A percentile compares a stretch with the other conserved stretches of the same genome.
These are phyloP conservation scores for Andrographis paniculata DNA, from an alignment of 305 asterid genomes.

Conservation along the genomic window DNA sequence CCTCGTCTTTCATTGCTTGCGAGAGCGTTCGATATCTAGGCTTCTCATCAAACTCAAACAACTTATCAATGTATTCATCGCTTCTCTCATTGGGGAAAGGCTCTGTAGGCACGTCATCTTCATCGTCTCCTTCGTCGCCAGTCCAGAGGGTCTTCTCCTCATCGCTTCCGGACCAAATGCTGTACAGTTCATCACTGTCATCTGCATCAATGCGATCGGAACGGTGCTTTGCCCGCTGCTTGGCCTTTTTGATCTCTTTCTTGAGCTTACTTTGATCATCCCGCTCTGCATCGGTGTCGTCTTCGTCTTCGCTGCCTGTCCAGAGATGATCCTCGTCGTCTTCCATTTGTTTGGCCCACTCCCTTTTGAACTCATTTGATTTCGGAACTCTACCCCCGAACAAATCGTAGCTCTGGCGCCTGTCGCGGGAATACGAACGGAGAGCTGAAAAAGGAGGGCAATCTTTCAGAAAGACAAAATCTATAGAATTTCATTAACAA, in stretches of 20 bases:
- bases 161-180: conserved; percentile 72
- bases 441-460: conserved; percentile 32
- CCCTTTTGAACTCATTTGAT: conserved; percentile 58
- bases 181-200: conserved; percentile 73
- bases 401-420: conserved; percentile 56
- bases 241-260: conserved; percentile 73
- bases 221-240: conserved; percentile 48
- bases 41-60: conserved; percentile 75
- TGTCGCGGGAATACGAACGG: conserved; percentile 50
- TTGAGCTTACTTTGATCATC: conserved; percentile 42
- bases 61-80: conserved; percentile 53
- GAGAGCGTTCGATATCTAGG: conserved; percentile 70
- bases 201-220: conserved; percentile 72
- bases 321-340: conserved; percentile 85
- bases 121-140: conserved; percentile 77
- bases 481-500: too few relatives aligned
- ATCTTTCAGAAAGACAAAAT: not conserved
- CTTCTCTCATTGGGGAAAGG: conserved; percentile 71
- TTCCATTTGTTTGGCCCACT: conserved; percentile 76
- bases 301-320: conserved; percentile 82
- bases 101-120: conserved; percentile 63
- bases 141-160: conserved; percentile 89
- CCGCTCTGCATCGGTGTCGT: conserved; percentile 39
- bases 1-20: conserved; percentile 71
- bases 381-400: conserved; percentile 61